Evolutionary conservation across 2,329 filamentous ascomycete genomes (phyloP).

Genomic region (Phyllosticta ampelicida): DNA sequence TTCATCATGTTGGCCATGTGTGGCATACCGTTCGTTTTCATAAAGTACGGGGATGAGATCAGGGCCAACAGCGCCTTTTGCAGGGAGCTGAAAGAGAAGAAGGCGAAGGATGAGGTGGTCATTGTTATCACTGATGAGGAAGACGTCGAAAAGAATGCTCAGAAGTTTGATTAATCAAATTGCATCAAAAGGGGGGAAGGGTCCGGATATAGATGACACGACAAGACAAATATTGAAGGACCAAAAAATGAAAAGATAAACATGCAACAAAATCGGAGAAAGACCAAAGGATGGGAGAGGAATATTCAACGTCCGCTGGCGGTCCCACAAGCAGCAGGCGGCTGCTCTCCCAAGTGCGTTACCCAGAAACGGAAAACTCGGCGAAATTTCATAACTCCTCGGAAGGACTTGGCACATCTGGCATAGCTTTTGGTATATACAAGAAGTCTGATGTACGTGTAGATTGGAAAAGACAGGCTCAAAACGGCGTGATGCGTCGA

Average conservation of each 20-base stretch:
- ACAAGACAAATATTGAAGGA: background rate
- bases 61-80: slow-evolving; percentile 51
- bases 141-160: slow-evolving; percentile 7
- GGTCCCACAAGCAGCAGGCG: background rate
- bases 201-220: background rate
- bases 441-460: background rate
- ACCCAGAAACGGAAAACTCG: background rate
- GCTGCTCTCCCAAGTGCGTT: background rate
- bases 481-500: background rate
- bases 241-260: background rate
- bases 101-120: slow-evolving; percentile 17
- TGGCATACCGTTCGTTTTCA: slow-evolving; percentile 48
- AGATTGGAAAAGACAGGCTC: background rate
- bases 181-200: too few relatives aligned
- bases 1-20: slow-evolving; percentile 40
- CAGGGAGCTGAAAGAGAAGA: slow-evolving; percentile 43
- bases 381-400: background rate
- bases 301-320: background rate
- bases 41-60: slow-evolving; percentile 44
- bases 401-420: background rate
- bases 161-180: background rate
- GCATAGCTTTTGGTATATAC: background rate
- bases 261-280: background rate
- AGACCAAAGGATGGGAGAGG: background rate
- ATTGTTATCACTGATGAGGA: slow-evolving; percentile 16